These are phyloP conservation scores for Cydonia oblonga DNA, from an alignment of 331 rosid genomes.

Conservation along the genomic window DNA sequence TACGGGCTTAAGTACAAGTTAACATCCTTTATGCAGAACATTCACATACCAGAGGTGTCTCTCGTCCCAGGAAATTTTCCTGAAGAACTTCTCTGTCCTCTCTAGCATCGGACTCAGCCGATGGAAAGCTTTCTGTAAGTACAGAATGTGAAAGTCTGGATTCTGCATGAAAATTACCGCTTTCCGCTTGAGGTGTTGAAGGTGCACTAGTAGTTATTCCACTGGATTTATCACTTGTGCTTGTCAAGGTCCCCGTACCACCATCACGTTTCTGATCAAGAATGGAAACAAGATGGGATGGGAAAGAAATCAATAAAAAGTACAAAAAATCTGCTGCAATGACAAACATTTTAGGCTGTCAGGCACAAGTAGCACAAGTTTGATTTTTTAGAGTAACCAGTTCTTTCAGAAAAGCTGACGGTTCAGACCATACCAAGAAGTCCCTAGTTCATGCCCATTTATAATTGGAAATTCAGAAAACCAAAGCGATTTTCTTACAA, in stretches of 20 bases:
- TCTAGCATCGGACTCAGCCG: constrained; percentile 57
- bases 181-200: constrained; percentile 88
- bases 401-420: not conserved
- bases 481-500: not conserved
- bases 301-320: constrained; percentile 8
- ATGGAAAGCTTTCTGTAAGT: constrained; percentile 65
- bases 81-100: constrained; percentile 55
- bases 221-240: constrained; percentile 77
- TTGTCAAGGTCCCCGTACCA: constrained; percentile 43
- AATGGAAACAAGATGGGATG: constrained; percentile 12
- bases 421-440: not conserved
- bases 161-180: constrained; percentile 44
- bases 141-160: constrained; percentile 62
- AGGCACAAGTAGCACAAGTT: not conserved
- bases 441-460: not conserved
- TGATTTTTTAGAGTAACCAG: not conserved
- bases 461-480: not conserved
- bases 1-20: not conserved
- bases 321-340: not conserved
- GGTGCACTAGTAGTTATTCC: constrained; percentile 82
- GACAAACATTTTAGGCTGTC: not conserved
- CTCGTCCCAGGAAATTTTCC: constrained; percentile 62
- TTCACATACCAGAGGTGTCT: constrained; percentile 68
- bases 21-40: constrained; percentile 5
- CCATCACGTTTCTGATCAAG: constrained; percentile 80